A percentile compares a stretch with the other conserved stretches of the same genome.
Evolutionary conservation across 495 filamentous ascomycete species (phyloP).

Genomic region (Penicillium coprophilum): DNA sequence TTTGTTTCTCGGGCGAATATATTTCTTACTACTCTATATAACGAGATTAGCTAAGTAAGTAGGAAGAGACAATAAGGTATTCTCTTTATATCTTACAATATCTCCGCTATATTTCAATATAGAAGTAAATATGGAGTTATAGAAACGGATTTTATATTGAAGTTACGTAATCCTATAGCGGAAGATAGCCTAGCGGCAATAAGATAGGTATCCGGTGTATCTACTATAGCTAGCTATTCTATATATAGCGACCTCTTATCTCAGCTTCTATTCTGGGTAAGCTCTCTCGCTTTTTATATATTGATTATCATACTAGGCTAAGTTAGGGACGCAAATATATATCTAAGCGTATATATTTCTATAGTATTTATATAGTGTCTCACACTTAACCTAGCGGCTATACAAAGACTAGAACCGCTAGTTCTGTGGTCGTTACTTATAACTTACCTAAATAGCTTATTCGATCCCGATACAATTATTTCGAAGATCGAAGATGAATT

Average conservation of each 20-base stretch:
- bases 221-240: neutral
- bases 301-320: slow-evolving; percentile 58
- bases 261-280: slow-evolving; percentile 34
- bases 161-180: slow-evolving; percentile 35
- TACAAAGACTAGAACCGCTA: slow-evolving; percentile 50
- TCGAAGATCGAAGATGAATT: slow-evolving; percentile 47
- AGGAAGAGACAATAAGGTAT: slow-evolving; percentile 61
- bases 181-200: slow-evolving; percentile 23
- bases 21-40: slow-evolving; percentile 55
- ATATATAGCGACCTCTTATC: slow-evolving; percentile 15
- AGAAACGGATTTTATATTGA: slow-evolving; percentile 40
- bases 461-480: slow-evolving; percentile 41
- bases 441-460: slow-evolving; percentile 63
- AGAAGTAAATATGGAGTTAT: slow-evolving; percentile 51
- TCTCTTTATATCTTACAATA: slow-evolving; percentile 50
- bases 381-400: slow-evolving; percentile 49
- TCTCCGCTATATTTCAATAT: slow-evolving; percentile 58
- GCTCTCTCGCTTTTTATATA: slow-evolving; percentile 47
- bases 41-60: slow-evolving; percentile 57
- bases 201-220: slow-evolving; percentile 12
- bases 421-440: slow-evolving; percentile 69
- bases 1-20: slow-evolving; percentile 48
- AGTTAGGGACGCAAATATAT: slow-evolving; percentile 59
- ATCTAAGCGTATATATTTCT: slow-evolving; percentile 65
- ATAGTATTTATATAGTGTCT: slow-evolving; percentile 68